A percentile compares a stretch with the other conserved stretches of the same genome.
Evolutionary conservation across 768 basidiomycete genomes (phyloP).

Genomic region (Phanerochaete carnosa): DNA sequence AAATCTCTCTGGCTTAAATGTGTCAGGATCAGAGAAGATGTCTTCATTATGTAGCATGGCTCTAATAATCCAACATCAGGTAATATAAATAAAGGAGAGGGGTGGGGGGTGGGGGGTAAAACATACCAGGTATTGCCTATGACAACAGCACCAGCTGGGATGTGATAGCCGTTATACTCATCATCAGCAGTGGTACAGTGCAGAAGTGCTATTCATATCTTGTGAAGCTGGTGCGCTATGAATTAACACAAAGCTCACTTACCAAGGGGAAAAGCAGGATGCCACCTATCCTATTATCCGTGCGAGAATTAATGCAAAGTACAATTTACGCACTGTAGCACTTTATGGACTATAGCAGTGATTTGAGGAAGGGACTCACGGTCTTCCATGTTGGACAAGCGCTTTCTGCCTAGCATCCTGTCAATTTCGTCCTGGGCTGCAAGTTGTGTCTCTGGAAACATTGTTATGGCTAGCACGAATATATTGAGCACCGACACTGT

Average conservation of each 20-base stretch:
- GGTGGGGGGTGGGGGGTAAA: not conserved
- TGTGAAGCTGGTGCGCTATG: too few species aligned
- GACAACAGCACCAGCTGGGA: not conserved
- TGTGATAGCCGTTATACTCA: not conserved
- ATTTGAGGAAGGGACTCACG: slow-evolving; percentile 18
- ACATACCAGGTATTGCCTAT: not conserved
- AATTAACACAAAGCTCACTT: too few species aligned
- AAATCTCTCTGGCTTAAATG: slow-evolving; percentile 38
- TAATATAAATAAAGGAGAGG: not conserved
- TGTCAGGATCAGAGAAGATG: slow-evolving; percentile 29
- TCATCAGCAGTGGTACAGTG: not conserved
- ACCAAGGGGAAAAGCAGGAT: too few species aligned
- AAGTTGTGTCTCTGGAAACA: slow-evolving; percentile 23
- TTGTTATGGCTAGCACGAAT: slow-evolving; percentile 38
- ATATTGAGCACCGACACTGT: not conserved
- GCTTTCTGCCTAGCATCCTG: not conserved
- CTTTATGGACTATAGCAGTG: slow-evolving; percentile 23
- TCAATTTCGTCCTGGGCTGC: not conserved
- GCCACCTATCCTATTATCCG: too few species aligned
- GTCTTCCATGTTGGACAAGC: not conserved
- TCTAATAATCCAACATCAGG: too few species aligned
- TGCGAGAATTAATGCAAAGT: too few species aligned
- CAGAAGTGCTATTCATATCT: too few species aligned
- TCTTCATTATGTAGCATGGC: slow-evolving; percentile 37
- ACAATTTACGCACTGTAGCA: not conserved